A percentile compares a stretch with the other conserved stretches of the same genome.
These are phyloP conservation scores for Suhomyces yuchorum DNA, from an alignment of 1,139 yeast species.

Conservation along the genomic window DNA sequence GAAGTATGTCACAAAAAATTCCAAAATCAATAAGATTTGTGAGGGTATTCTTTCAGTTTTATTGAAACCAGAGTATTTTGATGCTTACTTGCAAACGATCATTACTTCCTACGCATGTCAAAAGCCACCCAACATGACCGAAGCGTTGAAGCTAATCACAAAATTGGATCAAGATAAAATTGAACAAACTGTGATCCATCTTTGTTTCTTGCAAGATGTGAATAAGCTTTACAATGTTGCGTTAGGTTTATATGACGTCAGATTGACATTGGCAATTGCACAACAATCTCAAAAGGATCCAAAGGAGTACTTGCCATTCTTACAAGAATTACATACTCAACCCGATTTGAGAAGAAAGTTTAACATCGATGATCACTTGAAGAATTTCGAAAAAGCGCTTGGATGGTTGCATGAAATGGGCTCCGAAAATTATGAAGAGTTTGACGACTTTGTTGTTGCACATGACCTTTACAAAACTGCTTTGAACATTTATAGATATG, in stretches of 20 bases:
- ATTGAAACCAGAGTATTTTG: slow-evolving; percentile 51
- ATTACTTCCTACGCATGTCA: slow-evolving; percentile 93
- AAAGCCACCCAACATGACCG: slow-evolving; percentile 79
- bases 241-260: slow-evolving; percentile 79
- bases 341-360: slow-evolving; percentile 68
- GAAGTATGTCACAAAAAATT: slow-evolving; percentile 33
- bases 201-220: slow-evolving; percentile 90
- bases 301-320: slow-evolving; percentile 90
- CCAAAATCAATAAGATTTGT: slow-evolving; percentile 80
- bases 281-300: slow-evolving; percentile 98
- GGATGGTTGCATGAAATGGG: slow-evolving; percentile 61
- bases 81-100: slow-evolving; percentile 70
- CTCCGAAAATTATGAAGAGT: slow-evolving; percentile 53
- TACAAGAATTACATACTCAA: slow-evolving; percentile 75
- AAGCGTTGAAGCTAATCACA: slow-evolving; percentile 69
- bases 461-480: slow-evolving; percentile 78
- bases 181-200: slow-evolving; percentile 71
- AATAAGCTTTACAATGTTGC: slow-evolving; percentile 79
- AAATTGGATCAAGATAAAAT: slow-evolving; percentile 50
- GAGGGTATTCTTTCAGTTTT: slow-evolving; percentile 65
- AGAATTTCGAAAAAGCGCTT: slow-evolving; percentile 68
- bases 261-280: slow-evolving; percentile 79
- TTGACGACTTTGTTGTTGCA: slow-evolving; percentile 66
- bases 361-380: slow-evolving; percentile 77
- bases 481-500: slow-evolving; percentile 60